Conservation (phyloP, 768 basidiomycete species). For the Boletus barrowsii region DNA sequence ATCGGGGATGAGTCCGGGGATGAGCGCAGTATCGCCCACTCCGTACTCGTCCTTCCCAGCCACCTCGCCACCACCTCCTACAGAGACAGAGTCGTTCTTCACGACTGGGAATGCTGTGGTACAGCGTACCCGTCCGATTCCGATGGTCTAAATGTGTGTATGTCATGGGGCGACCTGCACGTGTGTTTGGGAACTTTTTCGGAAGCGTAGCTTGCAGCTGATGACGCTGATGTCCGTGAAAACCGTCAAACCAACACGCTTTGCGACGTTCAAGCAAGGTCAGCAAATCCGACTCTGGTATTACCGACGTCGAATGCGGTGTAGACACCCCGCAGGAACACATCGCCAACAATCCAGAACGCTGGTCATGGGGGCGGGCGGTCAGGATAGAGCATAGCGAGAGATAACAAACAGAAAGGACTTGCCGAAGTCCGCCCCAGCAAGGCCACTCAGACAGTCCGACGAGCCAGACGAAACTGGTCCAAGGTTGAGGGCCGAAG, state of each 20-base stretch:
- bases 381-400: neutral
- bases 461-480: conserved; percentile 16
- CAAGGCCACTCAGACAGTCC: conserved; percentile 32
- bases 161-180: too few species aligned
- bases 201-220: too few species aligned
- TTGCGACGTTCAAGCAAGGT: conserved; percentile 5
- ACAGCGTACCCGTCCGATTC: conserved; percentile 15
- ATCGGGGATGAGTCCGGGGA: neutral
- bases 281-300: conserved; percentile 36
- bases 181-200: too few species aligned
- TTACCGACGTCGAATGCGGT: conserved; percentile 39
- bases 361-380: neutral
- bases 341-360: conserved; percentile 34
- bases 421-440: conserved; percentile 5
- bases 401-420: neutral
- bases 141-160: conserved; percentile 15
- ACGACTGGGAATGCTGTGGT: neutral
- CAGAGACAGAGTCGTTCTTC: conserved; percentile 10
- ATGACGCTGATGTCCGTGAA: too few species aligned
- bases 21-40: neutral
- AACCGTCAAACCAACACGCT: too few species aligned
- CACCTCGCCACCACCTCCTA: conserved; percentile 8
- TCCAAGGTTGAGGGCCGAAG: conserved; percentile 39
- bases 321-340: conserved; percentile 44
- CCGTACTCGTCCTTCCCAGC: conserved; percentile 1